phyloP scores from a whole-genome alignment of 2,329 filamentous ascomycete genomes.

The Penicillium rolfsii region DNA sequence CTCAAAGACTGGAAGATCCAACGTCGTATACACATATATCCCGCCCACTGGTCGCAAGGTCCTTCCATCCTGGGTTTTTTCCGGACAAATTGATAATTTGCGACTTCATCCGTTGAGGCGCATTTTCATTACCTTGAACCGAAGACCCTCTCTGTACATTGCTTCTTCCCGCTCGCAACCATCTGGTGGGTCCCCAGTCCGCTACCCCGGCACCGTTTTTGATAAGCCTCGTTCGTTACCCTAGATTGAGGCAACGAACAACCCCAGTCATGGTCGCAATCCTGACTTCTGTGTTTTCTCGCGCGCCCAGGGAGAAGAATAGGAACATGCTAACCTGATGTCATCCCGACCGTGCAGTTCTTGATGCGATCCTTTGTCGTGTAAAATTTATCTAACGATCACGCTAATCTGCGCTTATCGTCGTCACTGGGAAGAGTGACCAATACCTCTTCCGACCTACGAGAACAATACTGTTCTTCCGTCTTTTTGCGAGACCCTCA shows the following conservation, averaged over 20 bases:
- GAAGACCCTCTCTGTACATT: slow-evolving; percentile 18
- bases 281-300: slow-evolving; percentile 17
- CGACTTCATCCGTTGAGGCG: neutral
- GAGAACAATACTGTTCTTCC: neutral
- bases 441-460: slow-evolving; percentile 3
- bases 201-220: slow-evolving; percentile 23
- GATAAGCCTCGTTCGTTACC: slow-evolving; percentile 28
- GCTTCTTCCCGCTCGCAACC: slow-evolving; percentile 8
- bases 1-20: slow-evolving; percentile 8
- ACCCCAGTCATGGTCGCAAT: slow-evolving; percentile 3
- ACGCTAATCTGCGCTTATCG: slow-evolving; percentile 9
- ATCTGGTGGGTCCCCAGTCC: slow-evolving; percentile 27
- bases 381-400: slow-evolving; percentile 10
- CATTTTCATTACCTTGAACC: neutral
- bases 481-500: neutral
- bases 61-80: slow-evolving; percentile 22
- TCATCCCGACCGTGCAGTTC: slow-evolving; percentile 26
- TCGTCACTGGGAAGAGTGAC: slow-evolving; percentile 11
- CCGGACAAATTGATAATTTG: neutral
- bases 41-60: slow-evolving; percentile 28
- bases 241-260: slow-evolving; percentile 19
- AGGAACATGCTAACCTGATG: slow-evolving; percentile 32
- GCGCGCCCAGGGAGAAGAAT: neutral
- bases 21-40: slow-evolving; percentile 11
- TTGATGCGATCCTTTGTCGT: slow-evolving; percentile 24